These are phyloP conservation scores for Sungouiella blattae DNA, from an alignment of 805 yeast genomes.

Conservation along the genomic window DNA sequence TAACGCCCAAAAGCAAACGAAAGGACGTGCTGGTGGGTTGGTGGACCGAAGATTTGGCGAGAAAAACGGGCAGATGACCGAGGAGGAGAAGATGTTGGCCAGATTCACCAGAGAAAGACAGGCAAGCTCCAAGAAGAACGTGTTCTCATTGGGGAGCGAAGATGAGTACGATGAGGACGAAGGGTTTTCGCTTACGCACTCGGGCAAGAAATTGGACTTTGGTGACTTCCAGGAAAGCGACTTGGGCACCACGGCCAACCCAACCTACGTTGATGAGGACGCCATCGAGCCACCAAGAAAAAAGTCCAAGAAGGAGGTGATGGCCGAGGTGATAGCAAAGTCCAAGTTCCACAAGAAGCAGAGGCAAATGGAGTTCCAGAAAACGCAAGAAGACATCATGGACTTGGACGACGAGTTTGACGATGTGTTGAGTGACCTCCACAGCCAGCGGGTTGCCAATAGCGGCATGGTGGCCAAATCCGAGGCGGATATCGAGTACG, in stretches of 20 bases:
- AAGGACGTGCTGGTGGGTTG: constrained; percentile 74
- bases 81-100: constrained; percentile 92
- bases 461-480: constrained; percentile 29
- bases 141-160: constrained; percentile 58
- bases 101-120: constrained; percentile 90
- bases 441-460: constrained; percentile 16
- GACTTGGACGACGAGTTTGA: constrained; percentile 73
- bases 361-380: constrained; percentile 63
- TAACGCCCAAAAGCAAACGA: constrained; percentile 57
- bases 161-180: constrained; percentile 63
- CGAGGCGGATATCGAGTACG: constrained; percentile 52
- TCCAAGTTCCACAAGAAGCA: constrained; percentile 74
- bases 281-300: constrained; percentile 47
- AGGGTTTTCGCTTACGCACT: constrained; percentile 65
- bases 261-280: constrained; percentile 40
- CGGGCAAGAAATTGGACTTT: constrained; percentile 63
- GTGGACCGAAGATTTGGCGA: constrained; percentile 93
- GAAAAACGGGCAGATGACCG: constrained; percentile 59
- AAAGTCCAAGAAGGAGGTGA: constrained; percentile 79
- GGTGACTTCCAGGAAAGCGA: constrained; percentile 41
- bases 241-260: constrained; percentile 17
- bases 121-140: constrained; percentile 48
- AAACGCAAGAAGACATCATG: constrained; percentile 55
- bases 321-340: constrained; percentile 82
- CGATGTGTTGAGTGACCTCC: constrained; percentile 59